Conservation (phyloP, 73 alveolate species). For the Stentor coeruleus region DNA sequence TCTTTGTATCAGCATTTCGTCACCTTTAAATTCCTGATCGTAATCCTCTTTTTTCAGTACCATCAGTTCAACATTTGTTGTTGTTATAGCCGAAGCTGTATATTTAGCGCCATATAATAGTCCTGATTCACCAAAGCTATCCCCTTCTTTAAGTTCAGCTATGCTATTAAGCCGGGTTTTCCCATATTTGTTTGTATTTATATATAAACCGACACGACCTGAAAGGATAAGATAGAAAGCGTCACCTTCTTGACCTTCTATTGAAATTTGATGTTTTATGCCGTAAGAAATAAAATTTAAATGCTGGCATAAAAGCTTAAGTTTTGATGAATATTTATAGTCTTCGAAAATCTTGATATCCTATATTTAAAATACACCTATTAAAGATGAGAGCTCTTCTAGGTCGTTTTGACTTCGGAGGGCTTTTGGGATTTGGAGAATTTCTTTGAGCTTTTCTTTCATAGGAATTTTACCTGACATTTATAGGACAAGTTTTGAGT, state of each 20-base stretch:
- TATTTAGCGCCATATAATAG: conserved; percentile 59
- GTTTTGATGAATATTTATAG: conserved; percentile 12
- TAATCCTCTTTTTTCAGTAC: conserved; percentile 39
- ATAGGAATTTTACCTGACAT: not conserved
- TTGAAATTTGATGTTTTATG: conserved; percentile 4
- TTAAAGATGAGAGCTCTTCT: not conserved
- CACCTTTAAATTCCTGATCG: conserved; percentile 30
- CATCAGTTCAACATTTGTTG: conserved; percentile 34
- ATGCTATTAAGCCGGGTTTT: not conserved
- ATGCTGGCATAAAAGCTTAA: not conserved
- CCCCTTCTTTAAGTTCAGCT: conserved; percentile 3
- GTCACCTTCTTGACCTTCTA: conserved; percentile 30
- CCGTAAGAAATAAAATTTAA: not conserved
- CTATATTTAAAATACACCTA: not conserved
- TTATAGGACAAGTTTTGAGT: not conserved
- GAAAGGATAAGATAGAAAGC: conserved; percentile 21
- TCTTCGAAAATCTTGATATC: conserved; percentile 7
- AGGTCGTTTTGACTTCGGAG: not conserved
- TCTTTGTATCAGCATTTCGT: conserved; percentile 21
- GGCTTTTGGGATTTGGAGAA: not conserved
- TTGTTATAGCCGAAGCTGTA: conserved; percentile 67
- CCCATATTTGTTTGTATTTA: not conserved
- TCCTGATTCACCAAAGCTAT: conserved; percentile 79
- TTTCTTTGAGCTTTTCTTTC: not conserved
- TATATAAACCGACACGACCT: conserved; percentile 17